These are phyloP conservation scores for Metarhizium guizhouense DNA, from an alignment of 2,329 filamentous ascomycete species.

Conservation along the genomic window DNA sequence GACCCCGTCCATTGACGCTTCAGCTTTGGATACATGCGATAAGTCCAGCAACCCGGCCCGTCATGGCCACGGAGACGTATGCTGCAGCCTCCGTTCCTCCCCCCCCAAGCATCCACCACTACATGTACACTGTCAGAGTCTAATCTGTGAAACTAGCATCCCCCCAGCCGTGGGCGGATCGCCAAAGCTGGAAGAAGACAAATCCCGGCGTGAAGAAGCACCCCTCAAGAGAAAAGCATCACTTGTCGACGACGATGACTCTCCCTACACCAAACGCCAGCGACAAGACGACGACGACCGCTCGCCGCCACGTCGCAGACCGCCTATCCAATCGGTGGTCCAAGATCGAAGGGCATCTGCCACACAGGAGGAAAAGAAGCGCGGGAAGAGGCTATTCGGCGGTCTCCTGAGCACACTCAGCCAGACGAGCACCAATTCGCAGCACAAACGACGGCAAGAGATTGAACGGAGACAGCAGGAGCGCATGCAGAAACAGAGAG, in stretches of 20 bases:
- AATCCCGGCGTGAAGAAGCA: slow-evolving; percentile 5
- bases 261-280: slow-evolving; percentile 15
- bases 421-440: slow-evolving; percentile 54
- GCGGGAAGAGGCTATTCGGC: slow-evolving; percentile 79
- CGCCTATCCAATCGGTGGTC: not conserved
- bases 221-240: slow-evolving; percentile 22
- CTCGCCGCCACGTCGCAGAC: slow-evolving; percentile 4
- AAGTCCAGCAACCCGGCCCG: not conserved
- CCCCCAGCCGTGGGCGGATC: not conserved
- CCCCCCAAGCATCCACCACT: not conserved
- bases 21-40: not conserved
- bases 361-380: slow-evolving; percentile 66
- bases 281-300: slow-evolving; percentile 15
- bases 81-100: not conserved
- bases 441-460: slow-evolving; percentile 64
- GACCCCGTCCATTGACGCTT: not conserved
- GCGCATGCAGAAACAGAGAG: slow-evolving; percentile 62
- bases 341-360: slow-evolving; percentile 15
- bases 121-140: not conserved
- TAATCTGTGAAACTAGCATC: not conserved
- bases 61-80: slow-evolving; percentile 9
- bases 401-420: slow-evolving; percentile 70
- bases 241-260: slow-evolving; percentile 10
- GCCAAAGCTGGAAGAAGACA: not conserved
- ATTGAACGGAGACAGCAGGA: slow-evolving; percentile 77